phyloP scores from a whole-genome alignment of 768 basidiomycete genomes.

The Suillus luteus region DNA sequence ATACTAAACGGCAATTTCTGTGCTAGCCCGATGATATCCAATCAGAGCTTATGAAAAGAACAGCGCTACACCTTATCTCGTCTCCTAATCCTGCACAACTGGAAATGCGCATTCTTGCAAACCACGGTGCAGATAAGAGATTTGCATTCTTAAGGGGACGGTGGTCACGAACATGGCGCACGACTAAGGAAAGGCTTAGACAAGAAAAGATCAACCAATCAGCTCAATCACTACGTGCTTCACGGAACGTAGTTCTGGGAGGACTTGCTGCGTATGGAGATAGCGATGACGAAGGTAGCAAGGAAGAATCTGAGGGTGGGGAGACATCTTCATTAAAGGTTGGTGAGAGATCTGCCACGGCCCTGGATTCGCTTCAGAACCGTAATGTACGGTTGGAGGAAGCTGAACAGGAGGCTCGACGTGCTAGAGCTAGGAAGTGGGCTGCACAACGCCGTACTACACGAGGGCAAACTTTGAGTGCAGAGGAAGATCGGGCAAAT shows the following conservation, averaged over 20 bases:
- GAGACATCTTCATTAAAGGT: background rate
- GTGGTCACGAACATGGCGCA: constrained; percentile 67
- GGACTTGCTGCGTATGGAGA: constrained; percentile 62
- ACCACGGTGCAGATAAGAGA: constrained; percentile 74
- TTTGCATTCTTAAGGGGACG: constrained; percentile 84
- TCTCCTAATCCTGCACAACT: constrained; percentile 81
- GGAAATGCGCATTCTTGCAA: constrained; percentile 87
- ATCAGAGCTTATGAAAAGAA: constrained; percentile 70
- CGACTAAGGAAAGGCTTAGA: constrained; percentile 50
- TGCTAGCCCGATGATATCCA: constrained; percentile 60
- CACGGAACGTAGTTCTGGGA: constrained; percentile 39
- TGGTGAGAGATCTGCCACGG: background rate
- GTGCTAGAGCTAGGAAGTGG: constrained; percentile 61
- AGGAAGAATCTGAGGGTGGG: constrained; percentile 17
- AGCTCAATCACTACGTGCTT: constrained; percentile 18
- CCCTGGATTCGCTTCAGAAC: background rate
- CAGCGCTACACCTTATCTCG: constrained; percentile 64
- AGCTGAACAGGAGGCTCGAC: constrained; percentile 48
- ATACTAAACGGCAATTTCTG: background rate
- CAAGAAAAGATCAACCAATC: constrained; percentile 26
- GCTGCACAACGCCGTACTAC: constrained; percentile 48
- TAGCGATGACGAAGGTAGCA: constrained; percentile 50
- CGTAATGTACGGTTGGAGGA: constrained; percentile 19
- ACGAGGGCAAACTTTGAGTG: background rate
- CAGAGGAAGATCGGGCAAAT: background rate